Conservation (phyloP, 164 flowering plant genomes). For the Liquidambar formosana region DNA sequence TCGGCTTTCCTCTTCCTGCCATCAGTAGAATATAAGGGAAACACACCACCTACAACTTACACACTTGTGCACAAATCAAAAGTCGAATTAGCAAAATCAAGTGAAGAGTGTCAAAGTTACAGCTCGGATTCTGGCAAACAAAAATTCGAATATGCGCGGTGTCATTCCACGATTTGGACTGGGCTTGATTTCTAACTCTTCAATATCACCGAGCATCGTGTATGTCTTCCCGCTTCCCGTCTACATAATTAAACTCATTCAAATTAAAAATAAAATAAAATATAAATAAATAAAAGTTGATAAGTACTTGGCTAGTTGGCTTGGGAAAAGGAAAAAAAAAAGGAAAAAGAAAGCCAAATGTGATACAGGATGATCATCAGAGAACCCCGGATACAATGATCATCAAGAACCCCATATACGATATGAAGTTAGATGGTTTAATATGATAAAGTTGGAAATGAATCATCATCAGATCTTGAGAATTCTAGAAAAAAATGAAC, state of each 20-base stretch:
- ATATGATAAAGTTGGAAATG: not conserved
- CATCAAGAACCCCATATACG: no score
- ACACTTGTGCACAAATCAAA: not conserved
- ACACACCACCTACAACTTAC: not conserved
- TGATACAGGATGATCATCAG: no score
- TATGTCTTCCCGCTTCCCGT: slow-evolving; percentile 99
- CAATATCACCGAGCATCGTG: slow-evolving; percentile 96
- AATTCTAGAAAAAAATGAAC: not conserved
- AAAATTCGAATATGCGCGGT: slow-evolving; percentile 89
- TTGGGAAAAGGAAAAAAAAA: not conserved
- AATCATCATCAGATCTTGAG: not conserved
- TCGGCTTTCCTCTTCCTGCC: slow-evolving; percentile 92
- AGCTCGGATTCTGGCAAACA: slow-evolving; percentile 94
- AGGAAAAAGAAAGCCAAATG: not conserved
- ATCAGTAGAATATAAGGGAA: slow-evolving; percentile 17
- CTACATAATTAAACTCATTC: slow-evolving; percentile 40
- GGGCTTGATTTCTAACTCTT: slow-evolving; percentile 67
- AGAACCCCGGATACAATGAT: no score
- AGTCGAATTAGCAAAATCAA: slow-evolving; percentile 4
- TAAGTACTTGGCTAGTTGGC: not conserved
- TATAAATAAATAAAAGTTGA: no score
- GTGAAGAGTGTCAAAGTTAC: slow-evolving; percentile 37
- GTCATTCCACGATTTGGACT: slow-evolving; percentile 93
- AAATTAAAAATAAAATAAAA: not conserved
- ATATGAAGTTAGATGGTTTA: no score